Percentiles rank a stretch among this genome's conserved stretches.
These are phyloP conservation scores for Mortierella hygrophila DNA, from an alignment of 192 early-diverging fungal species.

Conservation along the genomic window DNA sequence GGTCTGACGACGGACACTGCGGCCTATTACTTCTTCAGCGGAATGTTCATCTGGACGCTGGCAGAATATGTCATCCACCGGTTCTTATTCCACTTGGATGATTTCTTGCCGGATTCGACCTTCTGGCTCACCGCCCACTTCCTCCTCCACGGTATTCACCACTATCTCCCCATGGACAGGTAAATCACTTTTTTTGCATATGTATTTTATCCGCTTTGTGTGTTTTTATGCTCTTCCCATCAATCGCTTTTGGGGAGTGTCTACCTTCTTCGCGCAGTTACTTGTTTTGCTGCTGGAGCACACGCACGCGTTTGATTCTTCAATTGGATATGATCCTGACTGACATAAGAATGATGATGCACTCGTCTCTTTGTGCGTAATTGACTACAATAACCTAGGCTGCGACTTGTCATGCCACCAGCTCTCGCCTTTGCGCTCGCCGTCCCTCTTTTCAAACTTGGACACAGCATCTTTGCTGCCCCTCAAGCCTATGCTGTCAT, in stretches of 20 bases:
- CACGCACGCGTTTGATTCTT: background rate
- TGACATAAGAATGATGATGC: background rate
- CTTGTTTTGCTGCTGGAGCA: background rate
- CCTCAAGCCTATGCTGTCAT: constrained; percentile 76
- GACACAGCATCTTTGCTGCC: constrained; percentile 72
- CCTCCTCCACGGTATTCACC: constrained; percentile 94
- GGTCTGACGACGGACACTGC: constrained; percentile 56
- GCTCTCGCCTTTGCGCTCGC: constrained; percentile 81
- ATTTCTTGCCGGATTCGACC: constrained; percentile 86
- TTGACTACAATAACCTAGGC: constrained; percentile 55
- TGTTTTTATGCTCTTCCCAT: background rate
- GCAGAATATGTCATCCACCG: constrained; percentile 94
- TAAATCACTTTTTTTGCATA: constrained; percentile 44
- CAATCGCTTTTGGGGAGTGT: background rate
- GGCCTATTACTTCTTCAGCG: constrained; percentile 69
- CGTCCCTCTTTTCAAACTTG: constrained; percentile 66
- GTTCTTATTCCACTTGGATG: constrained; percentile 95
- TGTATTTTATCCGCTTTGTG: background rate
- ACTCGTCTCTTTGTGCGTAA: background rate
- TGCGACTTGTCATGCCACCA: constrained; percentile 98
- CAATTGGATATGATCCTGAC: background rate
- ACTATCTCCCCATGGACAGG: constrained; percentile 97
- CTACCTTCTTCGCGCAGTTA: background rate
- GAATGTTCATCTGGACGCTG: constrained; percentile 86
- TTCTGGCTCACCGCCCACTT: constrained; percentile 86